These are phyloP conservation scores for Platanthera guangdongensis DNA, from an alignment of 106 monocot species.

Conservation along the genomic window DNA sequence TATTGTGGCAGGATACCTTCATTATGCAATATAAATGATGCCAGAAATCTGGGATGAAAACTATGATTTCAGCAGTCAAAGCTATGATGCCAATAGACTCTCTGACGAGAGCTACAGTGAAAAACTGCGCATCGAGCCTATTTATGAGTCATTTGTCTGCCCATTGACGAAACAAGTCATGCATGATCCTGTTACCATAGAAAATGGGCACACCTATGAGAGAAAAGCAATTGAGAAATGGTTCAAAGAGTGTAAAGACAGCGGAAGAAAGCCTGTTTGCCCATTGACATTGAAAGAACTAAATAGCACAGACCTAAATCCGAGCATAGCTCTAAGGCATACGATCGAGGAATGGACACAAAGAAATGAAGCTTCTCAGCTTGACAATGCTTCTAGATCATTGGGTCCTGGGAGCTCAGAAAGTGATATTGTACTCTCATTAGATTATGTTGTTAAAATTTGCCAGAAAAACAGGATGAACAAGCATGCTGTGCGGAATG, in stretches of 20 bases:
- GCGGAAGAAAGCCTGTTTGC: constrained; percentile 47
- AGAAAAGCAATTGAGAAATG: constrained; percentile 80
- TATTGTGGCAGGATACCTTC: background rate
- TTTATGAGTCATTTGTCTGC: constrained; percentile 79
- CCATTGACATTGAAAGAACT: constrained; percentile 63
- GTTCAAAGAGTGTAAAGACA: constrained; percentile 65
- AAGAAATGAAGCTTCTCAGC: constrained; percentile 70
- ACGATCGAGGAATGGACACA: constrained; percentile 90
- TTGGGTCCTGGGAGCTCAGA: constrained; percentile 56
- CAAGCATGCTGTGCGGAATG: constrained; percentile 46
- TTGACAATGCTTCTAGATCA: constrained; percentile 52
- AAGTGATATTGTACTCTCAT: constrained; percentile 45
- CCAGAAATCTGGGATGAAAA: constrained; percentile 35
- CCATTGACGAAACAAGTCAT: constrained; percentile 83
- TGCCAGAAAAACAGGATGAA: constrained; percentile 54
- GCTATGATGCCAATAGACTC: constrained; percentile 17
- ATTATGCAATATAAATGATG: constrained; percentile 27
- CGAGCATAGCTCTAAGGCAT: constrained; percentile 71
- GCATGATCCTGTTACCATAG: constrained; percentile 72
- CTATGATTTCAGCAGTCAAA: constrained; percentile 9
- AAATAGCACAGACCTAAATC: constrained; percentile 49
- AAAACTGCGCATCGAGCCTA: constrained; percentile 51
- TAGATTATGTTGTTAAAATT: constrained; percentile 43
- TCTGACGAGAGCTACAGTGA: constrained; percentile 52
- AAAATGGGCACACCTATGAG: constrained; percentile 80